phyloP scores from a whole-genome alignment of 2,329 filamentous ascomycete species.

The Penicillium brevicompactum region DNA sequence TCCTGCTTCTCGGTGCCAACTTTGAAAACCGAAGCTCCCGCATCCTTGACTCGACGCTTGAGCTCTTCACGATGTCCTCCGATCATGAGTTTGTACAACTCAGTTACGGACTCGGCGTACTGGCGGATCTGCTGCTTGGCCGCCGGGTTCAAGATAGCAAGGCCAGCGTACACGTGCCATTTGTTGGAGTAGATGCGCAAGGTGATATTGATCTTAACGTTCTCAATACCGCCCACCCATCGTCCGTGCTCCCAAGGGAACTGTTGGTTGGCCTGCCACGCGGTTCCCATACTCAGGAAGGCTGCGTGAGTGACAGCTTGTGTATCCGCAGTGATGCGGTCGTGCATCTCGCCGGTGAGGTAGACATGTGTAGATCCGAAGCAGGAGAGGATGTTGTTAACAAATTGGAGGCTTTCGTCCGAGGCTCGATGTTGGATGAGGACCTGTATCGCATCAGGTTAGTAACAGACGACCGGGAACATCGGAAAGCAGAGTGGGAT shows the following conservation, averaged over 20 bases:
- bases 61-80: conserved; percentile 78
- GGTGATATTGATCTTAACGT: conserved; percentile 98
- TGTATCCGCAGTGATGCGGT: conserved; percentile 96
- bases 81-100: conserved; percentile 96
- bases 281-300: conserved; percentile 95
- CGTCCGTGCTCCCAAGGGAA: conserved; percentile 97
- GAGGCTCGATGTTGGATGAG: conserved; percentile 91
- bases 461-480: conserved; percentile 9
- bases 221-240: conserved; percentile 96
- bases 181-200: conserved; percentile 97
- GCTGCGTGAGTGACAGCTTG: conserved; percentile 97
- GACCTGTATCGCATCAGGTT: conserved; percentile 50
- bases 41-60: conserved; percentile 72
- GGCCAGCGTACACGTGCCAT: conserved; percentile 98
- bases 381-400: conserved; percentile 79
- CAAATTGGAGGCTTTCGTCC: conserved; percentile 72
- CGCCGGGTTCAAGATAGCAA: conserved; percentile 94
- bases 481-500: conserved; percentile 15
- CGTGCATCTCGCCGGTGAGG: conserved; percentile 83
- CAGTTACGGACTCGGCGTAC: conserved; percentile 89
- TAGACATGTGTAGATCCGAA: conserved; percentile 84
- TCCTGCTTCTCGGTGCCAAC: conserved; percentile 56
- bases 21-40: conserved; percentile 72
- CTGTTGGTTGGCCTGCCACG: conserved; percentile 92
- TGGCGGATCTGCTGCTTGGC: conserved; percentile 91